Percentiles rank a stretch among this genome's conserved stretches.
These are phyloP conservation scores for Tinospora cordifolia DNA, from an alignment of 164 flowering plant species.

Conservation along the genomic window DNA sequence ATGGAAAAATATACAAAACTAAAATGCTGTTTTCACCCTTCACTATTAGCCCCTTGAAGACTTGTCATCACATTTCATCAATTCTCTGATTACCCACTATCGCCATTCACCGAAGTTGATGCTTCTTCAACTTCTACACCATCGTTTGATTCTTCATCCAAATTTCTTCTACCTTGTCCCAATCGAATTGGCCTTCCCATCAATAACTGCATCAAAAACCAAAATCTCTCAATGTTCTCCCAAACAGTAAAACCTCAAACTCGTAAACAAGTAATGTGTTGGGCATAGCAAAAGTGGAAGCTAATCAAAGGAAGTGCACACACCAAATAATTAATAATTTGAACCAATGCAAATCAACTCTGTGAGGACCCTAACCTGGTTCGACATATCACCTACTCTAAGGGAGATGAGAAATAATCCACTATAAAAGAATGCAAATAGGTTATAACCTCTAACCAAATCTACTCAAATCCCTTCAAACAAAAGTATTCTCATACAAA, in stretches of 20 bases:
- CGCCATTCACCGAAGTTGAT: conserved; percentile 20
- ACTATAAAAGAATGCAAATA: too few species aligned
- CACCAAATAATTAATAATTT: too few species aligned
- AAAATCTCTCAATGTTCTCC: neutral
- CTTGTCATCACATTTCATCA: conserved; percentile 12
- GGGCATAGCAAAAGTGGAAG: too few species aligned
- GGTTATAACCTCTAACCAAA: too few species aligned
- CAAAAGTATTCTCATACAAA: too few species aligned
- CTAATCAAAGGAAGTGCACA: too few species aligned
- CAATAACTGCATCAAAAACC: conserved; percentile 35
- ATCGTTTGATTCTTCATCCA: conserved; percentile 27
- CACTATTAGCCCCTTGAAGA: neutral
- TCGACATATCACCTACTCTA: too few species aligned
- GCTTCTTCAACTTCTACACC: conserved; percentile 22
- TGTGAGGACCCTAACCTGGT: too few species aligned
- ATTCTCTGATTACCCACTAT: conserved; percentile 16
- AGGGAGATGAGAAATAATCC: too few species aligned
- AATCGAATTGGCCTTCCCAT: conserved; percentile 63
- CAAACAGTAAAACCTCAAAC: neutral
- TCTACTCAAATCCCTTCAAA: too few species aligned
- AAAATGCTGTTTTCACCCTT: neutral
- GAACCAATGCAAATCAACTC: too few species aligned
- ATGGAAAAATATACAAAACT: neutral
- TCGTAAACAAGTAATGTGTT: too few species aligned
- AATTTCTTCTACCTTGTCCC: conserved; percentile 42